Base-by-base conservation (phyloP, 345 rosid species). In the Atalantia buxifolia region DNA sequence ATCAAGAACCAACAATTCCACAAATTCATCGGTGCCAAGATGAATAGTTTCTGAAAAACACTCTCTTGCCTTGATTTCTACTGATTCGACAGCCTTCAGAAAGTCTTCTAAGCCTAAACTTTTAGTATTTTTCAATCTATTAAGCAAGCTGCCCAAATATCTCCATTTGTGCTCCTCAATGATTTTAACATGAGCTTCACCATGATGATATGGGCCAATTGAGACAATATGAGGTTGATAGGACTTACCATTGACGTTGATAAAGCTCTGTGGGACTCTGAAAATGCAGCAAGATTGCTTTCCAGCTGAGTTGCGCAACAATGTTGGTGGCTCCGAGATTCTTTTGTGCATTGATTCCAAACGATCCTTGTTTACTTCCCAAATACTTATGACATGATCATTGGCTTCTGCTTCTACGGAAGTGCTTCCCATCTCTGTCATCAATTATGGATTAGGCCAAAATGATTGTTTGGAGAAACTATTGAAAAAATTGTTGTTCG, bases 161-260 rank as follows among this genome's bases (percentile, higher is more conserved):
- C 78, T 81, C 94, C 98, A 93, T 73, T 93, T 93, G 82, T 93
- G 98, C 81, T 93, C 94, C 74, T 93, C 90, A 25, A 93, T 90
- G 92, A 93, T 92, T 56, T 68, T 61, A 25, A 92, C 87, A 1
- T 86, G 84, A 0, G 78, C 48, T 45, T 88, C 57, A 18, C 90
- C 90, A 4, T 82, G 80, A 85, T 93, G 96, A 72, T 87, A 90
- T 2, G 98, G 98, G 6, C 98, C 98, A 0, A 93, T 78, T 1
- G 98, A 92, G 77, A 92, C 93, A 9, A 89, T 87, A 14, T 85
- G 90, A 19, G 98, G 97, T 72, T 84, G 86, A 35, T 93, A 93
- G 61, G 81, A 86, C 84, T 66, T 82, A 21, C 91, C 91, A 79
- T 93, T 92, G 63, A 81, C 75, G 12, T 89, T 90, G 9, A 80